Percentiles rank a stretch among this genome's conserved stretches.
These are phyloP conservation scores for Corymbia calophylla DNA, from an alignment of 441 rosid genomes.

Conservation along the genomic window DNA sequence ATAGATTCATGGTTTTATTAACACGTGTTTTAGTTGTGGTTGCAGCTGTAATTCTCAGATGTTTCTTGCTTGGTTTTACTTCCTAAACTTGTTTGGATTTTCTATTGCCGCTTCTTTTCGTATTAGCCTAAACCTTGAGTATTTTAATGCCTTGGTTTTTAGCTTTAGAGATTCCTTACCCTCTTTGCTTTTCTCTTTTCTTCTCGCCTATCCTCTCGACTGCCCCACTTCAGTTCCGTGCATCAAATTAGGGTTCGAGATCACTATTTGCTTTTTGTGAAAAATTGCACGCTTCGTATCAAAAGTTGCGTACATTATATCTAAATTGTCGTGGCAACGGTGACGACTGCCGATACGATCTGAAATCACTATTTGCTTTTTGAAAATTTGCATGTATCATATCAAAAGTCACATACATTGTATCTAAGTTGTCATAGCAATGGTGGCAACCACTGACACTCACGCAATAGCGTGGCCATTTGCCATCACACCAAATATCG, in stretches of 20 bases:
- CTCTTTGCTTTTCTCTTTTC: not conserved
- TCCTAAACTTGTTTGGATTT: not conserved
- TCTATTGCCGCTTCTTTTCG: not conserved
- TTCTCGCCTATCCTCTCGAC: not conserved
- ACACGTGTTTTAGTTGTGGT: not conserved
- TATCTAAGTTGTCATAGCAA: not conserved
- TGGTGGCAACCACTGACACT: not conserved
- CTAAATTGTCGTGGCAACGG: rapidly evolving
- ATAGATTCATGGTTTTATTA: not conserved
- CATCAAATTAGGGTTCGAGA: not conserved
- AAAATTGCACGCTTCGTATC: not conserved
- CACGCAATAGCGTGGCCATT: rapidly evolving
- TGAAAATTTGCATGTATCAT: too few relatives aligned
- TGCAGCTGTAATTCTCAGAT: not conserved
- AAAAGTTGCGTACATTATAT: not conserved
- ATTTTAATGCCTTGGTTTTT: not conserved
- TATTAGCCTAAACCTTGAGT: not conserved
- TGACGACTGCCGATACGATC: too few relatives aligned
- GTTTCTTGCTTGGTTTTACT: not conserved
- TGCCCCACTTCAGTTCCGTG: not conserved
- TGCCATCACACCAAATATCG: not conserved
- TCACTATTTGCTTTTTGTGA: not conserved
- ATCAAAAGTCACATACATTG: not conserved
- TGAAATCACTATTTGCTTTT: too few relatives aligned
- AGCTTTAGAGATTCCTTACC: not conserved